Base-by-base conservation (phyloP, 1,284 basidiomycete species). In the Trametes sp. region DNA sequence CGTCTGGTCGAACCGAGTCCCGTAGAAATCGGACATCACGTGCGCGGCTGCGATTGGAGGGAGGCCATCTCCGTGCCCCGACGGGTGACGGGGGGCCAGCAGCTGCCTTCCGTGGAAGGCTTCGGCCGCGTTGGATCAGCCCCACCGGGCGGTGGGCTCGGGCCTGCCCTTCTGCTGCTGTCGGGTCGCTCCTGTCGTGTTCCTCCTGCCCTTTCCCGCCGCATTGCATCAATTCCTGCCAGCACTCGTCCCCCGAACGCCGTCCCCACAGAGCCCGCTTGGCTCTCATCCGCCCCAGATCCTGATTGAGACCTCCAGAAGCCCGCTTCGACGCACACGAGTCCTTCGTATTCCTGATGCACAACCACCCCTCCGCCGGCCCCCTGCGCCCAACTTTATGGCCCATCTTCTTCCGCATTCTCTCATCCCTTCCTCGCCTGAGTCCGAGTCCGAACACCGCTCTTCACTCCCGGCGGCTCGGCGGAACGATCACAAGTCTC, bases 1-100 rank as follows among this genome's bases (percentile, higher is more conserved):
- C 56, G 50, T 59, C 62, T 26, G 56, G 59, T 65, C 63, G 63
- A 60, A 66, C 70, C 68, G 67, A 67, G 62, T 62, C 46, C 69
- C 70, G 70, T 60, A 62, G 57, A 52, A 68, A 69, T 70, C 70
- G 70, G 70, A 66, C 46, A n/a, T 63, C 68, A 69, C 70, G 67
- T 69, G 68, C 61, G 9, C 28, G 4, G 21, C 14, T 36, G n/a
- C 38, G 38, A 64, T 64, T 64, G 63, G 66, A 42, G 29, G 58
- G 28, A 44, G 46, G 35, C 2, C 59, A 67, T 67, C 66, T 67
- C 63, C 63, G 66, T 67, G 62, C 63, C 62, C 66, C 66, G 66
- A 67, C 59, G 57, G 33, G 63, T 63, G 63, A 61, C 63, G 54
- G 62, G 57, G 46, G 48, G 55, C 21, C 11, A 29, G n/a, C 13